Percentiles rank a stretch among this genome's conserved stretches.
Evolutionary conservation across 192 early-diverging fungal genomes (phyloP).

Genomic region (Coemansia sp.): DNA sequence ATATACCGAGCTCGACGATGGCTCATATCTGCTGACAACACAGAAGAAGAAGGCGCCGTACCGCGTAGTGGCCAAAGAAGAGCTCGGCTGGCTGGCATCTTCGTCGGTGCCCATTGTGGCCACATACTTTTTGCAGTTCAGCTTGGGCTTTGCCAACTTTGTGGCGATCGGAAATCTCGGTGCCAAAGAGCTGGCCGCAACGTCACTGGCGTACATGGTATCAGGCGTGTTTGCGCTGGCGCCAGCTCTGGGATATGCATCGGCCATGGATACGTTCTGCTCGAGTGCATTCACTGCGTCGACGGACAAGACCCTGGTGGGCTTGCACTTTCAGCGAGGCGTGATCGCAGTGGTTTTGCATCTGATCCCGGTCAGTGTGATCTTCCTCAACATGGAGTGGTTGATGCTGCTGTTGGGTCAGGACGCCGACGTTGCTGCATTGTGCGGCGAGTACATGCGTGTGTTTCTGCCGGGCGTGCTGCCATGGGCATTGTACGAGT

Average conservation of each 20-base stretch:
- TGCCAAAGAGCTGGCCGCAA: conserved; percentile 63
- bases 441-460: conserved; percentile 62
- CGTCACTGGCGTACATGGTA: conserved; percentile 61
- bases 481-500: conserved; percentile 76
- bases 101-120: conserved; percentile 55
- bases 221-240: conserved; percentile 55
- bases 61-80: conserved; percentile 18
- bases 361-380: conserved; percentile 68
- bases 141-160: conserved; percentile 63
- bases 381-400: conserved; percentile 72
- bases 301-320: conserved; percentile 61
- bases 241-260: conserved; percentile 62
- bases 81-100: conserved; percentile 33
- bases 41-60: conserved; percentile 24
- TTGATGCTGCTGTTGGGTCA: conserved; percentile 76
- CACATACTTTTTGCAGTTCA: conserved; percentile 67
- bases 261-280: conserved; percentile 73
- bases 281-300: conserved; percentile 67
- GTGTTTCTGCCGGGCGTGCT: conserved; percentile 72
- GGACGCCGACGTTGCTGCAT: conserved; percentile 64
- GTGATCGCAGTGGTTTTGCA: conserved; percentile 71
- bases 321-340: conserved; percentile 72
- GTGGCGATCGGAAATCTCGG: conserved; percentile 64
- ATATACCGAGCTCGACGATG: conserved; percentile 4
- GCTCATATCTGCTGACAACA: conserved; percentile 10